Conservation (phyloP, 257 asterid species). For the Lycium ferocissimum region DNA sequence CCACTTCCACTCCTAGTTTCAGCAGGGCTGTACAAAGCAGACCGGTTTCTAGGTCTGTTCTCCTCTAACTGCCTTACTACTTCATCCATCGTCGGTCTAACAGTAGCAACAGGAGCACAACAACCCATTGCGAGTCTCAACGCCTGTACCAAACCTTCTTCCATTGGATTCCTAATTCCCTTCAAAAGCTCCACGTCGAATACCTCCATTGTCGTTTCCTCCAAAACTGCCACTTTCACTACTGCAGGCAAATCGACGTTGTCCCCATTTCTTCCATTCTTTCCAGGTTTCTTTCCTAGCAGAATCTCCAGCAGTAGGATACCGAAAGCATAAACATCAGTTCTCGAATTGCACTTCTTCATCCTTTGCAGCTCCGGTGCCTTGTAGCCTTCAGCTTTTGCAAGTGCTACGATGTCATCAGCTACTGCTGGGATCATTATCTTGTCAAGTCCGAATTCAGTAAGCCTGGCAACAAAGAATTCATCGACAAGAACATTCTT, state of each 20-base stretch:
- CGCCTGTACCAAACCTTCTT: constrained; percentile 94
- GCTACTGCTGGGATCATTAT: constrained; percentile 85
- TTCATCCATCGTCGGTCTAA: constrained; percentile 93
- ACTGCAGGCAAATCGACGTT: constrained; percentile 82
- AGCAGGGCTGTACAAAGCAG: constrained; percentile 94
- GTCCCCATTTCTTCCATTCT: constrained; percentile 64
- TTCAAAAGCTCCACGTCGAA: constrained; percentile 83
- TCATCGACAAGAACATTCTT: constrained; percentile 87
- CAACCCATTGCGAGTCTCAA: constrained; percentile 99
- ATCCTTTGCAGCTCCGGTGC: constrained; percentile 96
- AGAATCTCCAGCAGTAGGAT: constrained; percentile 87
- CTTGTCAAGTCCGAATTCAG: constrained; percentile 90
- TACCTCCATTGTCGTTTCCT: constrained; percentile 97
- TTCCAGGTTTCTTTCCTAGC: constrained; percentile 79
- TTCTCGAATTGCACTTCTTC: constrained; percentile 86
- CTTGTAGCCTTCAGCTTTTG: constrained; percentile 86
- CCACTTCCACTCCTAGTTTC: constrained; percentile 97
- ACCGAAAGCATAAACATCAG: constrained; percentile 90
- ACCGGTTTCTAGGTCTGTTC: constrained; percentile 92
- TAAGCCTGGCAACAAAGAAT: constrained; percentile 80
- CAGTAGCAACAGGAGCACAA: constrained; percentile 88
- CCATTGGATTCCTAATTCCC: constrained; percentile 90
- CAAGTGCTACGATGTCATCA: constrained; percentile 73
- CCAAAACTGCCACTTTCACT: constrained; percentile 94
- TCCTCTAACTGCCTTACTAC: constrained; percentile 96